These are phyloP conservation scores for Aciculoconidium aculeatum DNA, from an alignment of 805 yeast genomes.

Conservation along the genomic window DNA sequence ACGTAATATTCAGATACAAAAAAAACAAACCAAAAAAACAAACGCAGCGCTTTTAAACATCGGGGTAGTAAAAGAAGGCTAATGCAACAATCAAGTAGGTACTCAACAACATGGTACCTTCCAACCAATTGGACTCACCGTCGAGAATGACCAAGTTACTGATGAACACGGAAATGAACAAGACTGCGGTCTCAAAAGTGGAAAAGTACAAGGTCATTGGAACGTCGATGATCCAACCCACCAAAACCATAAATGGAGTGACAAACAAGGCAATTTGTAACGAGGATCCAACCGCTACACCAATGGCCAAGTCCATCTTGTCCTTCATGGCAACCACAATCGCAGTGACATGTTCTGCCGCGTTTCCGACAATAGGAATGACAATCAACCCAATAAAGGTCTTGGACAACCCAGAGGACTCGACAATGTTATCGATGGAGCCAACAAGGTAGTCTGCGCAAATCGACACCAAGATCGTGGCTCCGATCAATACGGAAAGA, in stretches of 20 bases:
- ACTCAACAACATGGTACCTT: constrained; percentile 87
- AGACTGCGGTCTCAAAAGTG: constrained; percentile 87
- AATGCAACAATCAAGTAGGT: constrained; percentile 83
- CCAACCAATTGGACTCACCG: constrained; percentile 96
- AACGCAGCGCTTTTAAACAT: too few species aligned
- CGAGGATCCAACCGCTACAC: constrained; percentile 95
- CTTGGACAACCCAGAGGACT: constrained; percentile 78
- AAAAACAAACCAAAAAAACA: too few species aligned
- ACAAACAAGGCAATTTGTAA: constrained; percentile 93
- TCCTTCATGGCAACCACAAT: constrained; percentile 91
- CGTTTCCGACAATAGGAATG: constrained; percentile 96
- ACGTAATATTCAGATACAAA: too few species aligned
- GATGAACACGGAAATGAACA: constrained; percentile 85
- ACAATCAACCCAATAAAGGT: constrained; percentile 92
- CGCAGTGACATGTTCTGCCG: constrained; percentile 98
- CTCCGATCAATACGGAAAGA: constrained; percentile 46
- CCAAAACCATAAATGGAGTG: constrained; percentile 88
- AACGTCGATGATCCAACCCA: constrained; percentile 88
- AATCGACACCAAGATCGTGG: constrained; percentile 77
- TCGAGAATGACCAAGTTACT: constrained; percentile 84
- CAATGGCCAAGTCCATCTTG: constrained; percentile 95
- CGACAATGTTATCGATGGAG: constrained; percentile 86
- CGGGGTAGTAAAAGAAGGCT: constrained; percentile 89
- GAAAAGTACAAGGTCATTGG: constrained; percentile 93
- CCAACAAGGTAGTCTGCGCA: constrained; percentile 94